Evolutionary conservation across 139 green algal species (phyloP), one percentile per base, ranked within the genome.

Genomic region (Micromonas pusilla): DNA sequence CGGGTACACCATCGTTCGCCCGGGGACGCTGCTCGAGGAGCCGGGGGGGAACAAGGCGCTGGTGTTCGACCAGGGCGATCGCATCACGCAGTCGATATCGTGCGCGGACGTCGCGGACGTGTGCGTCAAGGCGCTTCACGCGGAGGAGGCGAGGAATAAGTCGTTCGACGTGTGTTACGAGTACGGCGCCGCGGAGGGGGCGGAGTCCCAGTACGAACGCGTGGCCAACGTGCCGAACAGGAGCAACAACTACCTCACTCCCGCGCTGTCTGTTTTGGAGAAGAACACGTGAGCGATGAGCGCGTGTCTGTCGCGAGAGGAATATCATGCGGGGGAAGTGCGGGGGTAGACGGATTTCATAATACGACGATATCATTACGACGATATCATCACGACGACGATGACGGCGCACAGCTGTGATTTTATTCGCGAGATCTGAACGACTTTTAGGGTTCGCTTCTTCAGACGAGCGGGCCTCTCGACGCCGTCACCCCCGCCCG

Each of bases 91-190:
- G 83, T 72, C 72, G 63, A 94, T 99, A 62, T 89, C 85, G 64
- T 95, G 88, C 39, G 96, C 94, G 0, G 96, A 99, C 77, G 95
- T 98, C 32, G 96, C 96, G 5, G 96, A 99, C 80, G 92, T 99
- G 38, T 96, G 91, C 83, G 80, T 99, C 26, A 91, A 90, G 54
- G 52, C 80, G 23, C 73, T 89, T 25, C 84, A 88, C 66, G 83
- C 88, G 30, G 28, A 33, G 3, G 70, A 87, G 31, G 95, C 94
- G 0, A 84, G 87, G 52, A 99, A 99, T 89, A 98, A 97, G 88
- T 96, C 92, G 0, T 99, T 99, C 72, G 96, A 98, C 57, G 92
- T 99, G 31, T 93, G 88, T 79, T 93, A 93, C 79, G 93, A 97
- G 83, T 89, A 91, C 74, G 74, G 57, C 25, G 23, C 26, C 65